These are phyloP conservation scores for Citrus unshiu DNA, from an alignment of 345 rosid species.

Conservation along the genomic window DNA sequence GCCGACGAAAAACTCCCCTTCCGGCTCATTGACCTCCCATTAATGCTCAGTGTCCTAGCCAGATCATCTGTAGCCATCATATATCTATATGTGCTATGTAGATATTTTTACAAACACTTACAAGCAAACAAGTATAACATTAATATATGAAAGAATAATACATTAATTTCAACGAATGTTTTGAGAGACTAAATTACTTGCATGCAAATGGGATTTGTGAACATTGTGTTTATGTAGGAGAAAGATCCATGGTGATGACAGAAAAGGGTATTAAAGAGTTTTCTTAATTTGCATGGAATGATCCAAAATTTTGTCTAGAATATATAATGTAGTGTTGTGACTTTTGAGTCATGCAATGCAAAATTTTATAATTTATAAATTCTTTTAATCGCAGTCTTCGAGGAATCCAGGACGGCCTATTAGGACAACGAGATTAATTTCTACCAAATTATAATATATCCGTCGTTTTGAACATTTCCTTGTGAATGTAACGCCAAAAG, in stretches of 20 bases:
- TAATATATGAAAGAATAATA: neutral
- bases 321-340: neutral
- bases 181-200: neutral
- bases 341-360: neutral
- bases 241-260: constrained; percentile 5
- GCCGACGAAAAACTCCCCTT: constrained; percentile 27
- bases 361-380: neutral
- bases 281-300: neutral
- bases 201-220: neutral
- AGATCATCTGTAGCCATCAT: constrained; percentile 35
- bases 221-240: constrained; percentile 10
- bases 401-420: constrained; percentile 10
- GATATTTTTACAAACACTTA: neutral
- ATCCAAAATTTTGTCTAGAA: constrained; percentile 19
- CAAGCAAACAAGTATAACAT: neutral
- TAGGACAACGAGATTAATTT: neutral
- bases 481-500: neutral
- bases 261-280: constrained; percentile 17
- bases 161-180: neutral
- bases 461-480: neutral
- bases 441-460: neutral
- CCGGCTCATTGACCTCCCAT: constrained; percentile 27
- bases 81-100: too few species aligned
- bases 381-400: neutral
- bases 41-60: constrained; percentile 23